Conservation (phyloP, 306 rosid genomes). For the Pyrus pyrifolia region DNA sequence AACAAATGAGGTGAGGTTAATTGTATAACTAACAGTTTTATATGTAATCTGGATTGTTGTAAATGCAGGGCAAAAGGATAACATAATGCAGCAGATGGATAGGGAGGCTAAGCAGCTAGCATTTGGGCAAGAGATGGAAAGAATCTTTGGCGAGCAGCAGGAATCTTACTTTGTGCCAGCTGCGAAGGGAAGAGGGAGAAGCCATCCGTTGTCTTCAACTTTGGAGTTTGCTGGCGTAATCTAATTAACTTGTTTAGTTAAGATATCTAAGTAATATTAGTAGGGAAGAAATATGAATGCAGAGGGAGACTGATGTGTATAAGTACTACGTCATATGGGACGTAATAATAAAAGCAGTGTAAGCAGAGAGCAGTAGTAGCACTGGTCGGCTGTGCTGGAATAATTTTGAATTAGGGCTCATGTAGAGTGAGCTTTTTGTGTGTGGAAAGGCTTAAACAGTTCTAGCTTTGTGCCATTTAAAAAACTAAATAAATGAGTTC, state of each 20-base stretch:
- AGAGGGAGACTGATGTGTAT: neutral
- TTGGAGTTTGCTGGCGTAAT: neutral
- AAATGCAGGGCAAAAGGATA: conserved; percentile 17
- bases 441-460: neutral
- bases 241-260: neutral
- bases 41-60: neutral
- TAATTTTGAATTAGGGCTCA: neutral
- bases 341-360: neutral
- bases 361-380: neutral
- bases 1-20: too few relatives aligned
- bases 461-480: neutral
- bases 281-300: neutral
- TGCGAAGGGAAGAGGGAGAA: neutral
- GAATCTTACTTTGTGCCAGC: conserved; percentile 19
- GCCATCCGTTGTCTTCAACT: neutral
- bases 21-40: neutral
- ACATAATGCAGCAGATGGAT: conserved; percentile 11
- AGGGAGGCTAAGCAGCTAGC: conserved; percentile 22
- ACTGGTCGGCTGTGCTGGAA: neutral
- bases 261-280: neutral
- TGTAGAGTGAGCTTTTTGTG: neutral
- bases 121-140: conserved; percentile 23
- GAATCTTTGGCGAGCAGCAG: conserved; percentile 10
- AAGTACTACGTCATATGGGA: neutral
- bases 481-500: neutral